These are phyloP conservation scores for Grifola frondosa DNA, from an alignment of 1,284 basidiomycete genomes.

Conservation along the genomic window DNA sequence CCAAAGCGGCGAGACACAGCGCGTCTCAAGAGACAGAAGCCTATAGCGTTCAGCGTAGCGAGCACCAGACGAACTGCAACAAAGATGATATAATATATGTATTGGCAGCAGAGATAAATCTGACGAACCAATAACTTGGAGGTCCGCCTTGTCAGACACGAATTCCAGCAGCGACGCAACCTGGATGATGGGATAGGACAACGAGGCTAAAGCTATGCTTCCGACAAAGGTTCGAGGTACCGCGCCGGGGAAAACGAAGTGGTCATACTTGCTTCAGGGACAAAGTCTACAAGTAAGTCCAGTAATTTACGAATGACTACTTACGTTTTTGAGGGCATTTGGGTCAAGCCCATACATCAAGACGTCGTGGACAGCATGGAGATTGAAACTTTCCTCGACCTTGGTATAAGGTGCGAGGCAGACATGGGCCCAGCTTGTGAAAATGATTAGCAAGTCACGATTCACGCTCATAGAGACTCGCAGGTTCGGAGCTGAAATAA, in stretches of 20 bases:
- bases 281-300: neutral
- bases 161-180: constrained; percentile 42
- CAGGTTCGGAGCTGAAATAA: too few species aligned
- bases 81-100: neutral
- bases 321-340: constrained; percentile 48
- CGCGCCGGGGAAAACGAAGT: constrained; percentile 85
- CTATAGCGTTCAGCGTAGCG: constrained; percentile 63
- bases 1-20: constrained; percentile 68
- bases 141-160: constrained; percentile 51
- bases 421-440: constrained; percentile 65
- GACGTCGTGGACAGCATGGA: constrained; percentile 91
- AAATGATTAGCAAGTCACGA: constrained; percentile 58
- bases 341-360: constrained; percentile 69
- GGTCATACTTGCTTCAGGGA: constrained; percentile 71
- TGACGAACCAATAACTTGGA: constrained; percentile 63
- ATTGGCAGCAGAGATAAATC: neutral
- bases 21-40: constrained; percentile 64
- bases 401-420: constrained; percentile 87
- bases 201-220: constrained; percentile 61
- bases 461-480: constrained; percentile 43
- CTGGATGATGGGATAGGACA: constrained; percentile 45
- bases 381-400: constrained; percentile 96
- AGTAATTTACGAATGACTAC: constrained; percentile 23
- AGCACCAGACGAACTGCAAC: constrained; percentile 74
- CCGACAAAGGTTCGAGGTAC: constrained; percentile 89